Base-by-base conservation (phyloP, 768 basidiomycete species). In the Boletus tylopilopsis region DNA sequence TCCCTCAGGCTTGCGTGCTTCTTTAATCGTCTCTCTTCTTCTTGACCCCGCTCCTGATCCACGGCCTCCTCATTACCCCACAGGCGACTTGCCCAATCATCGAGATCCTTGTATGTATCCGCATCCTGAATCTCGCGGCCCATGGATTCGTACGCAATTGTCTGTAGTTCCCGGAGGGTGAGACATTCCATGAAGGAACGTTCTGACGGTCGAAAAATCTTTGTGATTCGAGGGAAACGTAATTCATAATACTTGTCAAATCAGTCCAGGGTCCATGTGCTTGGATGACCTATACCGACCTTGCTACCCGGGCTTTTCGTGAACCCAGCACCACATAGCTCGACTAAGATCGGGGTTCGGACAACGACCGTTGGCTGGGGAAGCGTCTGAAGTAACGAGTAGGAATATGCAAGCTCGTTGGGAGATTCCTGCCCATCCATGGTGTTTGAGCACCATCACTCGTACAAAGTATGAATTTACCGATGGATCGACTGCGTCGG, bases 321-420 rank as follows among this genome's bases (percentile, higher is more conserved):
- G 59, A 92, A 94, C 2, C 91, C 87, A 5, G 87, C 92, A 12
- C 92, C 91, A 51, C 80, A 82, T 5, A 94, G 60, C 58, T 93
- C 90, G 3, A 76, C 82, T 5, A 88, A 71, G 15, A 90, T 58
- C 2, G 91, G 91, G 24, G 69, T 68, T 11, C 69, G 66, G 22
- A 94, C 69, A 50, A 93, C 63, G 4, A 81, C 65, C 0, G 70
- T 62, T 5, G 92, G 92, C 3, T 68, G 69, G 1, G 64, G 50
- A 16, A 87, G 69, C 0, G 76, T 73, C 5, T 63, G 59, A 18
- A 76, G 75, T 16, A 89, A 47, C 0, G 69, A 70, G 57, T 80
- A 80, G 0, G 77, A 76, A 63, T 83, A 91, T 0, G 76, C 69
- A n/a, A 87, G 68, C 19, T 54, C 59, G 18, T 58, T 50, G 21